Evolutionary conservation across 371 early-diverging fungal species (phyloP), one percentile per base, ranked within the genome.

Genomic region (Mortierella sp.): DNA sequence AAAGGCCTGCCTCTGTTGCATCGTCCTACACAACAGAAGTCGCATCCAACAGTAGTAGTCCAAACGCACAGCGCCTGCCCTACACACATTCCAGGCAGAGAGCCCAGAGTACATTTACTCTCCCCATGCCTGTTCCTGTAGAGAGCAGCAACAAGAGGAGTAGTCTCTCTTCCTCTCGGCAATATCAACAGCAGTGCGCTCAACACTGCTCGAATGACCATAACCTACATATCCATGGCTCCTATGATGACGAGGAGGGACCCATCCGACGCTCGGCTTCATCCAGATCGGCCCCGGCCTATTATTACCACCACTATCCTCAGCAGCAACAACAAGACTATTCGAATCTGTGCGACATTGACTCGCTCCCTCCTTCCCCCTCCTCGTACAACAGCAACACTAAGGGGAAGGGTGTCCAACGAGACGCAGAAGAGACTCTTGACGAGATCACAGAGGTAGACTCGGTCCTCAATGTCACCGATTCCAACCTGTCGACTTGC

Each of bases 231-330:
- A 19, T 34, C 19, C 34, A 58, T 58, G 58, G 19, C 7, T 58
- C 2, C 58, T 58, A 34, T 29, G 58, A 58, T 34, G 58, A 47
- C 58, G 61, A 19, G 4, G 48, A 69, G 19, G 75, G 68, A 52
- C 70, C 61, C 31, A 69, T 70, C 37, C 52, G 64, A 19, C 70
- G 76, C 43, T 70, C 76, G 16, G 48, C 40, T 10, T 68, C 70
- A 3, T 52, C 70, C 47, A 41, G 64, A 31, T 70, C 76, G 5
- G 65, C 70, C 16, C 47, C 53, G 37, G 7, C 73, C 40, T 41
- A 40, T 10, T 29, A 43, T 37, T 22, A 58, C 58, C 37, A 22
- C 50, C 50, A 58, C 19, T 58, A 50, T 24, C 19, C 34, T 58
- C 58, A 58, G 9, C 19, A 34, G 2, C 34, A 31, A 8, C 58